Evolutionary conservation across 495 filamentous ascomycete species (phyloP).

Genomic region (Xylaria scruposa): DNA sequence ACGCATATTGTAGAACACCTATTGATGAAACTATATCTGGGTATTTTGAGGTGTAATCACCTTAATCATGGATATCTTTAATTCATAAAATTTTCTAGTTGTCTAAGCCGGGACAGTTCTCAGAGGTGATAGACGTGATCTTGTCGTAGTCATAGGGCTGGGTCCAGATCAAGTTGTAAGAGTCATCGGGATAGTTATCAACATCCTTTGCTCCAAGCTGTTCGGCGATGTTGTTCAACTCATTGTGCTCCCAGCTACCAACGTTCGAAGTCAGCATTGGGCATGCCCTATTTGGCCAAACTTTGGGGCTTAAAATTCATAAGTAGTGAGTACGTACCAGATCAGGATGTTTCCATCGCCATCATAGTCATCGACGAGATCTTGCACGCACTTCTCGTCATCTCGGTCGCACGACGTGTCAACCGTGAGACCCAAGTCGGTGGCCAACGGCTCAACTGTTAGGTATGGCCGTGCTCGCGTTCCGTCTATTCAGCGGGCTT

Average conservation of each 20-base stretch:
- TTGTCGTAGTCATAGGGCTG: slow-evolving; percentile 49
- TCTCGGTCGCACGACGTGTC: slow-evolving; percentile 57
- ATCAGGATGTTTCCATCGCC: slow-evolving; percentile 62
- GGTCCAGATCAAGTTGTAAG: slow-evolving; percentile 59
- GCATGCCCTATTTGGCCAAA: neutral
- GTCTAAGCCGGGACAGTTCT: slow-evolving; percentile 55
- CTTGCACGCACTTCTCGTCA: slow-evolving; percentile 53
- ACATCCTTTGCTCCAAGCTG: slow-evolving; percentile 49
- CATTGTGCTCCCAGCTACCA: slow-evolving; percentile 59
- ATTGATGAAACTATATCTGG: neutral
- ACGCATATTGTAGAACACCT: neutral
- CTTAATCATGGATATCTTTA: neutral
- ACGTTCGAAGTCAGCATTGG: slow-evolving; percentile 1
- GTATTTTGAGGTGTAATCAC: neutral
- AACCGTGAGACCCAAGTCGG: slow-evolving; percentile 57
- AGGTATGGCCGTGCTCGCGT: slow-evolving; percentile 55
- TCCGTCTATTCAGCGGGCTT: slow-evolving; percentile 46
- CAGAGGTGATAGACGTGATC: slow-evolving; percentile 46
- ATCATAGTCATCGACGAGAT: slow-evolving; percentile 51
- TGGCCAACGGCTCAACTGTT: slow-evolving; percentile 58
- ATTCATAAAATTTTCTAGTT: neutral
- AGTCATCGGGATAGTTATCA: slow-evolving; percentile 35
- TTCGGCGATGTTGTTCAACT: slow-evolving; percentile 54
- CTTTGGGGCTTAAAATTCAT: neutral
- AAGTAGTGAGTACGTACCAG: slow-evolving; percentile 35